Conservation (phyloP, 192 early-diverging fungal genomes). For the Coemansia sp. region DNA sequence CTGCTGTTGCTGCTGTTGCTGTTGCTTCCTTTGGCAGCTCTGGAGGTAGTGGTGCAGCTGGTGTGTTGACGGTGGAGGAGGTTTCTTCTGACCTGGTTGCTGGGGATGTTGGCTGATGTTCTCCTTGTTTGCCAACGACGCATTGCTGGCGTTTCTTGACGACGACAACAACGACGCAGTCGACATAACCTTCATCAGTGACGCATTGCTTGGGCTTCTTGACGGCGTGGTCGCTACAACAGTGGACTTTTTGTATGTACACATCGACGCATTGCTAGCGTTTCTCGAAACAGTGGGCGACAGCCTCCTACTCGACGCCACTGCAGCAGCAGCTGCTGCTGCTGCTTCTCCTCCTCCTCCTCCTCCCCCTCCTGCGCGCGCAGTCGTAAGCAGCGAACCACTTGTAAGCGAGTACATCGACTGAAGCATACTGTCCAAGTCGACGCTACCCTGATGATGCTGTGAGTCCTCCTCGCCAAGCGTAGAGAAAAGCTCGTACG, state of each 20-base stretch:
- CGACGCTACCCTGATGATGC: neutral
- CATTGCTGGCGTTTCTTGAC: too few relatives aligned
- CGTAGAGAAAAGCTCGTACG: constrained; percentile 11
- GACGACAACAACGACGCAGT: too few relatives aligned
- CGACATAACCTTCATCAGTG: too few relatives aligned
- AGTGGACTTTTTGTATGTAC: neutral
- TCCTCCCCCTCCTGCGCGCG: constrained; percentile 1
- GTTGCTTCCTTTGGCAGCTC: neutral
- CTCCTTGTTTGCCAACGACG: too few relatives aligned
- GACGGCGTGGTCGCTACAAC: neutral
- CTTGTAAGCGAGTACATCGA: constrained; percentile 28
- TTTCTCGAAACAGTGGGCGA: neutral
- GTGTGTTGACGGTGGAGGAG: too few relatives aligned
- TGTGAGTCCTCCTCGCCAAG: neutral
- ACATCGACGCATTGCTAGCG: neutral
- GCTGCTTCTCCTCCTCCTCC: too few relatives aligned
- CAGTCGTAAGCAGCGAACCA: constrained; percentile 11
- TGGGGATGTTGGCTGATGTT: too few relatives aligned
- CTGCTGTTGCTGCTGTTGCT: neutral
- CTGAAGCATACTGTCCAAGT: constrained; percentile 13
- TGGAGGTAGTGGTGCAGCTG: neutral
- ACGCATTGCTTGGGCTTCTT: too few relatives aligned
- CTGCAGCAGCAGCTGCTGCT: neutral
- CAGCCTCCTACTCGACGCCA: neutral
- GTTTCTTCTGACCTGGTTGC: neutral